A percentile compares a stretch with the other conserved stretches of the same genome.
Evolutionary conservation across 1,139 yeast genomes (phyloP).

Genomic region (Geotrichum klebahnii): DNA sequence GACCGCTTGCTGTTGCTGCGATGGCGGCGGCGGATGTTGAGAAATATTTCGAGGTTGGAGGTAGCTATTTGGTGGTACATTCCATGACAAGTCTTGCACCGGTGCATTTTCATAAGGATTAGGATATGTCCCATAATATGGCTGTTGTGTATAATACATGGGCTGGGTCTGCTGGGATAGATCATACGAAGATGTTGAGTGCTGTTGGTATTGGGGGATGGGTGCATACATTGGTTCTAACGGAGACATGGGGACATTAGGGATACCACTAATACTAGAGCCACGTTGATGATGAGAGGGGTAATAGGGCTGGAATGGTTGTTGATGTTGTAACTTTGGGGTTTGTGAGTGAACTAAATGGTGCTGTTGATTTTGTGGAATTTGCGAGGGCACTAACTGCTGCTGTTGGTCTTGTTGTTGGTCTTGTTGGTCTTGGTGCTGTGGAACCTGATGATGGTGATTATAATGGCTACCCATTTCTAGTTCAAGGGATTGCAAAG

Average conservation of each 20-base stretch:
- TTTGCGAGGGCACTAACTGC: not conserved
- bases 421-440: conserved; percentile 3
- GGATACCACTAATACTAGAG: not conserved
- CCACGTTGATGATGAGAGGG: not conserved
- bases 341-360: no score
- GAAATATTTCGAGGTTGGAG: not conserved
- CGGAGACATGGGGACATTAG: not conserved
- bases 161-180: not conserved
- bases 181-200: not conserved
- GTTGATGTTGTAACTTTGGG: conserved; percentile 5
- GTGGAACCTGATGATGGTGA: conserved; percentile 3
- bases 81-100: not conserved
- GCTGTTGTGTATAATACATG: not conserved
- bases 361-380: not conserved
- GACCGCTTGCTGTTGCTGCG: not conserved
- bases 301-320: not conserved
- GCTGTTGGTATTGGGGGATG: conserved; percentile 1
- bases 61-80: not conserved
- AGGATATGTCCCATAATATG: not conserved
- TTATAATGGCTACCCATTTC: not conserved
- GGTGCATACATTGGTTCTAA: conserved; percentile 1
- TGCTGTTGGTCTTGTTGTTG: conserved; percentile 1
- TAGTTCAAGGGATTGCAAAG: not conserved
- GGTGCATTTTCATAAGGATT: not conserved
- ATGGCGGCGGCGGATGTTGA: not conserved